These are phyloP conservation scores for Chlorella sp. DNA, from an alignment of 139 green algal genomes.

Conservation along the genomic window DNA sequence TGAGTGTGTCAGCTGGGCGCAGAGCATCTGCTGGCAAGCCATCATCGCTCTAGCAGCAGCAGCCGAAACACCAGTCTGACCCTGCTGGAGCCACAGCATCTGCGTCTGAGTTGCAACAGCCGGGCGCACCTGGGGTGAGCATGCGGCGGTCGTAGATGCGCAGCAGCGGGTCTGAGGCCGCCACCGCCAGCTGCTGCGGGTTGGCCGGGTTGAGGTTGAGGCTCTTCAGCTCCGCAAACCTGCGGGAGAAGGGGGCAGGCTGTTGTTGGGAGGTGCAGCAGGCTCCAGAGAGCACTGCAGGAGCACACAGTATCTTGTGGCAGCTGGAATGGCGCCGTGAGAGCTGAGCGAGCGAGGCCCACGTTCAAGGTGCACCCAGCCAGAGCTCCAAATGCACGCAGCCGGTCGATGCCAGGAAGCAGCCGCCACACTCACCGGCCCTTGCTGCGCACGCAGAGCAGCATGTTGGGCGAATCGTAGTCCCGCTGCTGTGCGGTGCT, in stretches of 20 bases:
- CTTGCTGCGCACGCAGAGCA: conserved; percentile 47
- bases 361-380: too few relatives aligned
- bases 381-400: too few relatives aligned
- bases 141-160: conserved; percentile 81
- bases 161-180: conserved; percentile 70
- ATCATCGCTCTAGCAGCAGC: too few relatives aligned
- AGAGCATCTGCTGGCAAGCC: too few relatives aligned
- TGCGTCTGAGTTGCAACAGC: neutral
- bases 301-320: too few relatives aligned
- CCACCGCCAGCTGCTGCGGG: conserved; percentile 80
- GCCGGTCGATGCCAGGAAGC: too few relatives aligned
- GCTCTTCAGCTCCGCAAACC: conserved; percentile 66
- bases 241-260: neutral
- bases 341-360: too few relatives aligned
- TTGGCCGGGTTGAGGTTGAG: conserved; percentile 73
- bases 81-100: neutral
- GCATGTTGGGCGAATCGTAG: conserved; percentile 61
- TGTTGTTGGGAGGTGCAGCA: neutral
- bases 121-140: conserved; percentile 41
- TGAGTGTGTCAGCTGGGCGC: too few relatives aligned
- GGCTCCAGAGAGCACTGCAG: too few relatives aligned
- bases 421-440: neutral
- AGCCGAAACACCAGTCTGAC: too few relatives aligned
- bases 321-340: too few relatives aligned
- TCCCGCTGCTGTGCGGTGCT: conserved; percentile 50